Conservation (phyloP, 2,329 filamentous ascomycete species). For the Lasiodiplodia hormozganensis region DNA sequence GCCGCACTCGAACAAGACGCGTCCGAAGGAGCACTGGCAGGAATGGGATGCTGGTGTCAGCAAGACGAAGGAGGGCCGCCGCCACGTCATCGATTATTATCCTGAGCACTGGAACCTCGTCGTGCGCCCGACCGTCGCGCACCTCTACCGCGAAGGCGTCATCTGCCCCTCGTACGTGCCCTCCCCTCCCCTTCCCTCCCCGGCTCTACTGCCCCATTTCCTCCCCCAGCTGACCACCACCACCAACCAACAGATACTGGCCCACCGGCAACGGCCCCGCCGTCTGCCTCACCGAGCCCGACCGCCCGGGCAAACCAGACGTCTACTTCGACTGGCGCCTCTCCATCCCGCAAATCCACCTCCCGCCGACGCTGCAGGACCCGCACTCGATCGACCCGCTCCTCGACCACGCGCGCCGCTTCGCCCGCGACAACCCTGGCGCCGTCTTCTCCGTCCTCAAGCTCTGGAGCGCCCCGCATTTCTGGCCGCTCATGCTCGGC, state of each 20-base stretch:
- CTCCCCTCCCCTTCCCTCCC: no score
- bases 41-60: conserved; percentile 40
- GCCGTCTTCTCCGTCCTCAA: conserved; percentile 54
- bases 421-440: conserved; percentile 36
- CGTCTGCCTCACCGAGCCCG: conserved; percentile 47
- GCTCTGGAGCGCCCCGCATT: conserved; percentile 57
- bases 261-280: conserved; percentile 45
- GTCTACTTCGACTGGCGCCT: conserved; percentile 54
- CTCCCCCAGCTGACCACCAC: not conserved
- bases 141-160: conserved; percentile 56
- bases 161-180: conserved; percentile 44
- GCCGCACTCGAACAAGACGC: conserved; percentile 46
- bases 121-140: conserved; percentile 51
- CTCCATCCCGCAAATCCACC: conserved; percentile 33
- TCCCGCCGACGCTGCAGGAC: conserved; percentile 41
- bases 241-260: not conserved
- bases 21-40: conserved; percentile 48
- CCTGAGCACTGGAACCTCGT: conserved; percentile 51
- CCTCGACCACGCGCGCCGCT: conserved; percentile 41
- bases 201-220: no score
- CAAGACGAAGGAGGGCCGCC: not conserved
- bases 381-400: conserved; percentile 45
- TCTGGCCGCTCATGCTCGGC: conserved; percentile 58
- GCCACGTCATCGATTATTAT: conserved; percentile 35
- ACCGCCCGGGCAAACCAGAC: conserved; percentile 42